phyloP scores from a whole-genome alignment of 73 alveolate genomes.

The Stentor coeruleus region DNA sequence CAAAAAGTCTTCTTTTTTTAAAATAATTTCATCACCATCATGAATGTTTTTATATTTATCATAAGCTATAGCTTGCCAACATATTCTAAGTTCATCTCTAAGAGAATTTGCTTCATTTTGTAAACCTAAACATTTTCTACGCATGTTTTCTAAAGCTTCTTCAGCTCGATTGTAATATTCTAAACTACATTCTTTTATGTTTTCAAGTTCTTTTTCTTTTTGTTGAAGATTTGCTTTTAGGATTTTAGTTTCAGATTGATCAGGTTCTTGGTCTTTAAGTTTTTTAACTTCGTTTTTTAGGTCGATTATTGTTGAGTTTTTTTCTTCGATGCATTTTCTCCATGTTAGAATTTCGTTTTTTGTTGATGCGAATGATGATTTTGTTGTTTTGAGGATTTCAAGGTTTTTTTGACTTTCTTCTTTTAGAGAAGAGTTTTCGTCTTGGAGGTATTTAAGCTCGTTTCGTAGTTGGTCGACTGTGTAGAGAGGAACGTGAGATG shows the following conservation, averaged over 20 bases:
- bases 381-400: too few species aligned
- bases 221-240: neutral
- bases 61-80: too few species aligned
- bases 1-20: neutral
- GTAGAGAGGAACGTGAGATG: neutral
- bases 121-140: neutral
- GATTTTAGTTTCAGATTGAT: neutral
- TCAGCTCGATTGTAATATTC: too few species aligned
- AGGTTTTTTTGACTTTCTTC: too few species aligned
- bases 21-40: neutral
- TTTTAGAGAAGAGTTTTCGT: too few species aligned
- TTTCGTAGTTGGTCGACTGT: neutral
- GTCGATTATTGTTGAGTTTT: too few species aligned
- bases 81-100: neutral
- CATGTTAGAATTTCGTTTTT: too few species aligned
- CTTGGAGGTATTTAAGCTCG: too few species aligned
- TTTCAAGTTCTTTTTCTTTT: neutral
- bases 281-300: too few species aligned
- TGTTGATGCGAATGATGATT: too few species aligned
- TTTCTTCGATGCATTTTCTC: too few species aligned
- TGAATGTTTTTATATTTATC: neutral
- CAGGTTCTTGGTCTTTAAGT: slow-evolving; percentile 9
- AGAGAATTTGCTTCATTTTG: neutral
- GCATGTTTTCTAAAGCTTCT: neutral
- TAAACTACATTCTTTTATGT: neutral